A percentile compares a stretch with the other conserved stretches of the same genome.
Conservation (phyloP, 495 filamentous ascomycete genomes). For the Diplogelasinospora grovesii region DNA sequence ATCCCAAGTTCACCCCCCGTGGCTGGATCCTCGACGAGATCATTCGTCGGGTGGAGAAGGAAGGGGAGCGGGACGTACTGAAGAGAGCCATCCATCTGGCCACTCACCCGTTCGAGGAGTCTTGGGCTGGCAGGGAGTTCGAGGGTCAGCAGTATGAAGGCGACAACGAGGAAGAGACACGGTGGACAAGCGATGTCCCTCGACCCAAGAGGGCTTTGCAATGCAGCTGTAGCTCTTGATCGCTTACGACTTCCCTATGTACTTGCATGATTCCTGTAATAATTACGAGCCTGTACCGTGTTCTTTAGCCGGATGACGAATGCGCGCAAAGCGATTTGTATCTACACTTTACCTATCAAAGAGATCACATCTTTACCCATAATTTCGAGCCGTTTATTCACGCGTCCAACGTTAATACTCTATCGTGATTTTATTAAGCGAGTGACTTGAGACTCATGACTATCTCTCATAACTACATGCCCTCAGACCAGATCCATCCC, state of each 20-base stretch:
- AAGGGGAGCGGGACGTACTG: slow-evolving; percentile 73
- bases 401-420: no score
- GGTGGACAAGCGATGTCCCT: slow-evolving; percentile 87
- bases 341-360: no score
- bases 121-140: slow-evolving; percentile 50
- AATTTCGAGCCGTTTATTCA: no score
- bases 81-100: slow-evolving; percentile 70
- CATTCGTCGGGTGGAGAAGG: slow-evolving; percentile 78
- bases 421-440: slow-evolving; percentile 17
- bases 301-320: no score
- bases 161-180: slow-evolving; percentile 64
- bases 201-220: slow-evolving; percentile 70
- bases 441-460: slow-evolving; percentile 28
- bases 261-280: no score
- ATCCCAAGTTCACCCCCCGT: slow-evolving; percentile 85
- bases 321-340: no score
- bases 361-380: no score
- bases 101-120: slow-evolving; percentile 74
- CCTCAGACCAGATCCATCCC: slow-evolving; percentile 24
- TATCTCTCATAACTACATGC: slow-evolving; percentile 31
- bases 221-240: slow-evolving; percentile 70
- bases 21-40: slow-evolving; percentile 92
- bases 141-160: slow-evolving; percentile 31
- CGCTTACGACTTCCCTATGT: no score
- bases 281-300: no score